Conservation (phyloP, 2,329 filamentous ascomycete genomes). For the Ophiobolus disseminans region DNA sequence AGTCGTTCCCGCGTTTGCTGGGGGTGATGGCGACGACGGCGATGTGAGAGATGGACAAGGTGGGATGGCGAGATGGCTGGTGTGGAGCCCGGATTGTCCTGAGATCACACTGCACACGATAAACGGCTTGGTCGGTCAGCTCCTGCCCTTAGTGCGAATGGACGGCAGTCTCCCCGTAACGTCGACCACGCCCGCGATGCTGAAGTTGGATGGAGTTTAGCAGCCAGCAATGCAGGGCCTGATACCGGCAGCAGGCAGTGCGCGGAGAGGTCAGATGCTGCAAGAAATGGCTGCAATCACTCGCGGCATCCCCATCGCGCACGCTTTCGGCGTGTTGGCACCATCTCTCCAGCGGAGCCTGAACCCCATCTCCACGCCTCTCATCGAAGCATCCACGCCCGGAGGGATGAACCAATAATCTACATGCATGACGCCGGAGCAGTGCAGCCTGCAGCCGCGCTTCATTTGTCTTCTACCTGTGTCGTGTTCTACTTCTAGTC, state of each 20-base stretch:
- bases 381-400: slow-evolving; percentile 22
- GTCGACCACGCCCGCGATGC: slow-evolving; percentile 28
- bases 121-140: slow-evolving; percentile 30
- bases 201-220: slow-evolving; percentile 24
- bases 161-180: slow-evolving; percentile 28
- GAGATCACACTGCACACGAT: slow-evolving; percentile 27
- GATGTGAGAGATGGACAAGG: slow-evolving; percentile 15
- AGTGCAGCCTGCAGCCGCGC: slow-evolving; percentile 16
- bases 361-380: slow-evolving; percentile 19
- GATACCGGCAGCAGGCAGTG: neutral
- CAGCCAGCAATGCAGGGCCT: neutral
- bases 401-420: slow-evolving; percentile 20
- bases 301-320: slow-evolving; percentile 14
- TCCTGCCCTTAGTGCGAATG: slow-evolving; percentile 35
- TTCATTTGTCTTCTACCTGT: slow-evolving; percentile 3
- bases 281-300: slow-evolving; percentile 7
- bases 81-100: slow-evolving; percentile 14
- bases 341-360: slow-evolving; percentile 16
- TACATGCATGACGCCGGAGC: slow-evolving; percentile 12
- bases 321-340: slow-evolving; percentile 12
- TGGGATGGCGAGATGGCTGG: slow-evolving; percentile 15
- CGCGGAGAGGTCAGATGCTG: slow-evolving; percentile 5
- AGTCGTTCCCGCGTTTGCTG: slow-evolving; percentile 16
- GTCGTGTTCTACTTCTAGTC: neutral
- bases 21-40: slow-evolving; percentile 15